These are phyloP conservation scores for Aquilaria agallochum DNA, from an alignment of 441 rosid species.

Conservation along the genomic window DNA sequence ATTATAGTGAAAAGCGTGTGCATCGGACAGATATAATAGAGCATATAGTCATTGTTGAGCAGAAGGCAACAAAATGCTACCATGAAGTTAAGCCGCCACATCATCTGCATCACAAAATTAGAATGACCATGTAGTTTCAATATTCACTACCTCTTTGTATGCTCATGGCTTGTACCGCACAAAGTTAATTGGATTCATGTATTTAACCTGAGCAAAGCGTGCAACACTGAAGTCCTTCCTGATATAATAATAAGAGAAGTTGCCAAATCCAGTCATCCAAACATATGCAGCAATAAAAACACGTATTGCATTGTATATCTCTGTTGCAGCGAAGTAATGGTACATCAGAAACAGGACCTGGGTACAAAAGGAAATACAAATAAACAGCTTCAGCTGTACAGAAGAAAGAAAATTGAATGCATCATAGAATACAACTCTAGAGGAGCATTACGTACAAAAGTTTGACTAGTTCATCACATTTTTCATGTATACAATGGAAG, in stretches of 20 bases:
- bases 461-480: too few species aligned
- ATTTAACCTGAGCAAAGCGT: constrained; percentile 83
- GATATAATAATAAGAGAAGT: constrained; percentile 93
- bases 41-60: constrained; percentile 92
- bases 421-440: too few species aligned
- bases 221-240: constrained; percentile 94
- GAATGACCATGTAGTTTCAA: constrained; percentile 12
- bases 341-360: constrained; percentile 96
- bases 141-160: background rate
- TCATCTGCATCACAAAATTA: constrained; percentile 71
- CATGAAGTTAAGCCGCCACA: constrained; percentile 98
- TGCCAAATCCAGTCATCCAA: constrained; percentile 99
- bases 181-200: background rate
- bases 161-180: constrained; percentile 6
- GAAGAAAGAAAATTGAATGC: background rate
- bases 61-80: constrained; percentile 87
- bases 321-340: constrained; percentile 96
- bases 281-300: constrained; percentile 97
- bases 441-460: too few species aligned
- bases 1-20: constrained; percentile 94
- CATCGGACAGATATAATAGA: constrained; percentile 99
- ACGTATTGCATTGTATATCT: constrained; percentile 94
- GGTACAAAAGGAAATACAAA: constrained; percentile 10
- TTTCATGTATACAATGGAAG: too few species aligned
- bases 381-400: constrained; percentile 1